Evolutionary conservation across 192 early-diverging fungal genomes (phyloP).

Genomic region (Backusella circina): DNA sequence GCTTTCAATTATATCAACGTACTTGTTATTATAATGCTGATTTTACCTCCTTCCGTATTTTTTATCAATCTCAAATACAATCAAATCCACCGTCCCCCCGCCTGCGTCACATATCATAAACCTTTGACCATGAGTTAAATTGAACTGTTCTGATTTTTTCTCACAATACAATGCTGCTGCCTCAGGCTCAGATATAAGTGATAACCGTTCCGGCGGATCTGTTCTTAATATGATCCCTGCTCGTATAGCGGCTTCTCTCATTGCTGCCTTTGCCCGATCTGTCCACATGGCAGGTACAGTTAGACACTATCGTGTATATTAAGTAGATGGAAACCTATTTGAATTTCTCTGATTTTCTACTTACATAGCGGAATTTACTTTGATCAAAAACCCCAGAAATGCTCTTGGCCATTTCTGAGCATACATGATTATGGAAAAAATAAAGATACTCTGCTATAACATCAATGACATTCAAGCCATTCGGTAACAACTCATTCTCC

Average conservation of each 20-base stretch:
- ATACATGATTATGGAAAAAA: constrained; percentile 37
- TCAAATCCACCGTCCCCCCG: constrained; percentile 54
- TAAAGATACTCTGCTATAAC: constrained; percentile 51
- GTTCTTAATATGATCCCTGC: constrained; percentile 38
- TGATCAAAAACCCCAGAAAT: constrained; percentile 41
- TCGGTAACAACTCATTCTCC: constrained; percentile 38
- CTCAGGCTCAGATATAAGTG: constrained; percentile 36
- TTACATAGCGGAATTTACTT: constrained; percentile 34
- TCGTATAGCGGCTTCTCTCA: constrained; percentile 44
- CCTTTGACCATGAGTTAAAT: constrained; percentile 36
- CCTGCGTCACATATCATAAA: constrained; percentile 54
- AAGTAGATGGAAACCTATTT: neutral
- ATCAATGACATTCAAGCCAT: constrained; percentile 39
- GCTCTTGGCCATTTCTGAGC: constrained; percentile 30
- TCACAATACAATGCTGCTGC: constrained; percentile 49
- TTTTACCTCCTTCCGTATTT: constrained; percentile 14
- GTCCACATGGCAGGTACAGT: constrained; percentile 52
- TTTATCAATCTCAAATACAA: constrained; percentile 36
- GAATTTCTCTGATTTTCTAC: neutral
- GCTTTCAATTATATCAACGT: neutral
- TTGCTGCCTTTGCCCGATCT: constrained; percentile 42
- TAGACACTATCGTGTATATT: constrained; percentile 30
- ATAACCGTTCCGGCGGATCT: constrained; percentile 39
- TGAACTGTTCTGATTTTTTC: constrained; percentile 41
- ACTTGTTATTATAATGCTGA: neutral